Evolutionary conservation across 805 yeast species (phyloP), one percentile per base, ranked within the genome.

Genomic region (Wickerhamiella domercqiae): DNA sequence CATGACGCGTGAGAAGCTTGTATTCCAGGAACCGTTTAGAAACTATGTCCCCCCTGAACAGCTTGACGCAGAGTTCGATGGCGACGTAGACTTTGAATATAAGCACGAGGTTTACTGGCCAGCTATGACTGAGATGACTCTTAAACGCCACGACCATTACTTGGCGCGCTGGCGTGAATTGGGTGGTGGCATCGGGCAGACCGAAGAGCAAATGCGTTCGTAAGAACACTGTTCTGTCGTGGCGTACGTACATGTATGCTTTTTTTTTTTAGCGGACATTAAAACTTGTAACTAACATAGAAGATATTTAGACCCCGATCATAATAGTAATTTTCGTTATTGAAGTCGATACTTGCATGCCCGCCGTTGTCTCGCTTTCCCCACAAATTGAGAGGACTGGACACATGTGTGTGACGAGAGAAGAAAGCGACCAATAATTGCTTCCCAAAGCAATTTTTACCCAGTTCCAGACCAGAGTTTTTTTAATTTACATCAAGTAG

Each of bases 1-100:
- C 7, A 61, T 82, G 52, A 90, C 99, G 1, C 69, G 94, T 44
- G 95, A 86, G 58, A 90, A 90, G 61, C 69, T 90, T 45, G 93
- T 84, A 3, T 90, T 75, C 54, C 93, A 82, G 55, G 82, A 84
- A 49, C 94, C 95, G 13, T 82, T 86, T 59, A 68, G 73, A 17
- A 64, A 81, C 25, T 87, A 79, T 51, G 90, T 84, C 11, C 93
- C 94, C 1, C 58, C 58, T 20, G 78, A 73, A 39, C 94, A 84
- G 56, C 67, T 90, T 44, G 96, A 84, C 54, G 66, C 68, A 50
- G 75, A 73, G 24, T 87, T 82, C 51, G 93, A 93, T 25, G 99
- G 99, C 4, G 56, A 63, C 25, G 78, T 82, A 36, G 80, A 82
- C 50, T 90, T 90, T 57, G 80, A 71, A 29, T 90, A 90, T 53